Evolutionary conservation across 805 yeast genomes (phyloP).

Genomic region (Brettanomyces bruxellensis): DNA sequence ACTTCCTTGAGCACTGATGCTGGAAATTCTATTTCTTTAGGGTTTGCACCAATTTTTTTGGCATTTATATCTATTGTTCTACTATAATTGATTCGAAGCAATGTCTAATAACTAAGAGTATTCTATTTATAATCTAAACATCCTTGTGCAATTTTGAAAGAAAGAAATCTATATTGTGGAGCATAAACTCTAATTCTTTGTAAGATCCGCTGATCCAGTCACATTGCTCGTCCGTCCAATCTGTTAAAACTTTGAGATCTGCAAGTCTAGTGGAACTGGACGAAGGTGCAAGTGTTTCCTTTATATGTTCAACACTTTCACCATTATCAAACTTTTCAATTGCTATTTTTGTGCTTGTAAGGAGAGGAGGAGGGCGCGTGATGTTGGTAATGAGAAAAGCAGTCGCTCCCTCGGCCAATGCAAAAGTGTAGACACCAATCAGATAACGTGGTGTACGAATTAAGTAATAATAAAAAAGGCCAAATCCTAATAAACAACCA

Average conservation of each 20-base stretch:
- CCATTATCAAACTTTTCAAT: neutral
- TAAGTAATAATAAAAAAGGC: slow-evolving; percentile 1
- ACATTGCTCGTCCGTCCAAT: slow-evolving; percentile 6
- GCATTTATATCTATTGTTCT: no score
- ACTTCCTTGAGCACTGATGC: no score
- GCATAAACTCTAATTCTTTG: neutral
- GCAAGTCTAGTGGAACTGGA: slow-evolving; percentile 4
- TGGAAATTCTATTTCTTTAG: no score
- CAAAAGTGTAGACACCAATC: neutral
- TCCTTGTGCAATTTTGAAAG: slow-evolving; percentile 1
- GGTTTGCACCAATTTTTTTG: no score
- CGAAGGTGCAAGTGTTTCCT: neutral
- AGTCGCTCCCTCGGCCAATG: slow-evolving; percentile 40
- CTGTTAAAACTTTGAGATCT: slow-evolving; percentile 5
- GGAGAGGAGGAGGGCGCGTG: slow-evolving; percentile 34
- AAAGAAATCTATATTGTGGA: neutral
- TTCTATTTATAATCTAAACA: neutral
- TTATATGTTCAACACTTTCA: neutral
- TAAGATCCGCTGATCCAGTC: slow-evolving; percentile 2
- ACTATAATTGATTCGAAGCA: no score
- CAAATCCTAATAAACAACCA: slow-evolving; percentile 2
- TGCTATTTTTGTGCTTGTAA: neutral
- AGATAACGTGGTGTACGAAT: neutral
- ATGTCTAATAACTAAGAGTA: no score
- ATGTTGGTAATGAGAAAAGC: slow-evolving; percentile 48